Percentiles rank a stretch among this genome's conserved stretches.
Evolutionary conservation across 2,329 filamentous ascomycete species (phyloP).

Genomic region (Xylaria sp.): DNA sequence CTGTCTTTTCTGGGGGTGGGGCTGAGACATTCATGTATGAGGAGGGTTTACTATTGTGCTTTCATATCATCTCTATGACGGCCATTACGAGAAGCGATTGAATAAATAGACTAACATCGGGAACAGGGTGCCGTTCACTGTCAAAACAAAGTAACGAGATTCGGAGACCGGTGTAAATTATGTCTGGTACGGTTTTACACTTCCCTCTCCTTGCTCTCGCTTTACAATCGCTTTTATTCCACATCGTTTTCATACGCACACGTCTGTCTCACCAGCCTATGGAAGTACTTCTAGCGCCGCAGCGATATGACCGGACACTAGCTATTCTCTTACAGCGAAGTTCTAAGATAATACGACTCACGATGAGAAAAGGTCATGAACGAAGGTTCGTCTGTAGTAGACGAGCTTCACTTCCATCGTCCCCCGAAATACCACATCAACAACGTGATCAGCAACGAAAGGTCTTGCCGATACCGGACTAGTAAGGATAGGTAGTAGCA

Average conservation of each 20-base stretch:
- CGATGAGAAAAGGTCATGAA: slow-evolving; percentile 31
- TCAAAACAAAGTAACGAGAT: slow-evolving; percentile 45
- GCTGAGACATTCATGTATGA: not conserved
- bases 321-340: too few species aligned
- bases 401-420: not conserved
- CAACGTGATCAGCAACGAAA: not conserved
- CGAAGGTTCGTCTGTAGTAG: slow-evolving; percentile 39
- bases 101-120: not conserved
- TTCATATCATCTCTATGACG: too few species aligned
- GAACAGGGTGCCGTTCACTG: slow-evolving; percentile 45
- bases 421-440: not conserved
- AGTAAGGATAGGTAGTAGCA: not conserved
- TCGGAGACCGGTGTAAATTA: slow-evolving; percentile 45
- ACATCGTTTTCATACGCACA: not conserved
- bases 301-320: too few species aligned
- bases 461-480: not conserved
- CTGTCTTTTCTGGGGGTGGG: not conserved
- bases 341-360: not conserved
- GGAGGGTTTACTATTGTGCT: not conserved
- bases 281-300: too few species aligned
- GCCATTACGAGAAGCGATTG: too few species aligned
- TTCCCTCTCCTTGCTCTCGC: not conserved
- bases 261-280: too few species aligned
- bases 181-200: slow-evolving; percentile 41
- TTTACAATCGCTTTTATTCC: not conserved